These are phyloP conservation scores for Cytospora chrysosperma DNA, from an alignment of 2,329 filamentous ascomycete genomes.

Conservation along the genomic window DNA sequence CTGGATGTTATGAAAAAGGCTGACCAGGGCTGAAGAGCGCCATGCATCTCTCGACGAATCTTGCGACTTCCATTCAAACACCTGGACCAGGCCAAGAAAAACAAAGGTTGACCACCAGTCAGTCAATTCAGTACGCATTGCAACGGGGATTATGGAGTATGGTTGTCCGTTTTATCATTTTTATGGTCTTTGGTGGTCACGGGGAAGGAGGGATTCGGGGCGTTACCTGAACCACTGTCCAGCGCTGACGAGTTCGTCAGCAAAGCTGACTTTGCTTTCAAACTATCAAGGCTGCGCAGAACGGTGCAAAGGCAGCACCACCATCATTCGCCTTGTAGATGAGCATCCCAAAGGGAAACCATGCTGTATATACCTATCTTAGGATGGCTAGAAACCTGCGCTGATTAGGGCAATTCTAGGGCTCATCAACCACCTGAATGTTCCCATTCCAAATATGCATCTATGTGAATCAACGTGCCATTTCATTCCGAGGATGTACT, in stretches of 20 bases:
- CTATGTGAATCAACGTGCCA: neutral
- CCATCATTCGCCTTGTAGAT: slow-evolving; percentile 21
- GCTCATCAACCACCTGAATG: neutral
- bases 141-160: slow-evolving; percentile 16
- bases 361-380: slow-evolving; percentile 16
- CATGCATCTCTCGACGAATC: neutral
- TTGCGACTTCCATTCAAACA: neutral
- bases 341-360: slow-evolving; percentile 11
- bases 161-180: slow-evolving; percentile 8
- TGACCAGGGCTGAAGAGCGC: neutral
- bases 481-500: neutral
- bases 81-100: neutral
- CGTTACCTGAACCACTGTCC: slow-evolving; percentile 16
- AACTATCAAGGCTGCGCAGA: slow-evolving; percentile 12
- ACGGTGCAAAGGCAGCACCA: slow-evolving; percentile 11
- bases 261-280: slow-evolving; percentile 13
- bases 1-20: neutral
- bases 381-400: neutral
- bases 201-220: slow-evolving; percentile 12
- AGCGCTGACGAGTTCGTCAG: slow-evolving; percentile 2
- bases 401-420: slow-evolving; percentile 1
- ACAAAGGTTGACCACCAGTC: neutral
- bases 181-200: neutral
- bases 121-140: slow-evolving; percentile 12
- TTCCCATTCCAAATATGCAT: neutral